These are phyloP conservation scores for Ophiorrhiza pumila DNA, from an alignment of 257 asterid genomes.

Conservation along the genomic window DNA sequence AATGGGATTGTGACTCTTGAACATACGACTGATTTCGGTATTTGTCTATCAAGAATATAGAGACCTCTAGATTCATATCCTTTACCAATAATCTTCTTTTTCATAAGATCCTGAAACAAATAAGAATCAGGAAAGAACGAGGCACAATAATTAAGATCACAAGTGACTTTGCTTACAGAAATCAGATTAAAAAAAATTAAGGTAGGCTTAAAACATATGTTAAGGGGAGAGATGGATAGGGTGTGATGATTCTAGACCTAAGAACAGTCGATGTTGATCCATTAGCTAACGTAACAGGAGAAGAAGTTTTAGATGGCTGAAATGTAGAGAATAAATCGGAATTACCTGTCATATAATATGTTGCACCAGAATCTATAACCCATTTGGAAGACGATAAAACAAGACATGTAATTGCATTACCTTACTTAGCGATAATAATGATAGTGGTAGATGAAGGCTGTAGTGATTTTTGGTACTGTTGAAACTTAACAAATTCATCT, in stretches of 20 bases:
- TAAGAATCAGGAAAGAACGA: background rate
- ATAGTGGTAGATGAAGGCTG: background rate
- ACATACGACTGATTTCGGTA: background rate
- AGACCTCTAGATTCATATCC: background rate
- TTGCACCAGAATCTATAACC: background rate
- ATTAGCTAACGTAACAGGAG: background rate
- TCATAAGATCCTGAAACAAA: slow-evolving; percentile 9
- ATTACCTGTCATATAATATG: background rate
- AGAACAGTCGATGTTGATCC: background rate
- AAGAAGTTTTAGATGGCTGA: too few species aligned
- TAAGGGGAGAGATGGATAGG: background rate
- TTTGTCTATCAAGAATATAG: background rate
- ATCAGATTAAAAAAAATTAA: background rate
- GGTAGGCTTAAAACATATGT: background rate
- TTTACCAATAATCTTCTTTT: slow-evolving; percentile 4
- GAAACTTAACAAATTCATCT: slow-evolving; percentile 8
- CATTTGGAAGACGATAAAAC: background rate
- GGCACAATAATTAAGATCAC: background rate
- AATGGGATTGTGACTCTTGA: background rate
- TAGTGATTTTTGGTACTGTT: background rate
- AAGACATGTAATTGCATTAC: background rate
- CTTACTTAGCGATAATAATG: background rate
- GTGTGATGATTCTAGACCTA: background rate
- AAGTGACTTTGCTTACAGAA: background rate
- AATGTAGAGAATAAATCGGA: background rate